These are phyloP conservation scores for Penicillium sp. DNA, from an alignment of 2,329 filamentous ascomycete genomes.

Conservation along the genomic window DNA sequence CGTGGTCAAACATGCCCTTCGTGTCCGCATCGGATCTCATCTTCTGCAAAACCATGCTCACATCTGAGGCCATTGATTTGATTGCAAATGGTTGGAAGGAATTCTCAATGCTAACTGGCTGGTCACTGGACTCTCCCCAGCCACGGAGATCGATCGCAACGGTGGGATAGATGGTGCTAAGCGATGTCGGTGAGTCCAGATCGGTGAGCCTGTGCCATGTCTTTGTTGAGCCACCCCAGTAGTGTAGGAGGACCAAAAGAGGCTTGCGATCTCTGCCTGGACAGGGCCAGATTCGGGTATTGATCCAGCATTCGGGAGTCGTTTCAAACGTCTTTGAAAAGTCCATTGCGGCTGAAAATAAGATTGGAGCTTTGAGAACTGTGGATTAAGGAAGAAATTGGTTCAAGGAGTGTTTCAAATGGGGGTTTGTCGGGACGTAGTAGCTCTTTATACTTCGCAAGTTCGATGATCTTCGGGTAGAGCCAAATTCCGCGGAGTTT, in stretches of 20 bases:
- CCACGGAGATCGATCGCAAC: constrained; percentile 37
- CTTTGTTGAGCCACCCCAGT: constrained; percentile 39
- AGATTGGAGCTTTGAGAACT: no score
- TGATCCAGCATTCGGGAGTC: background rate
- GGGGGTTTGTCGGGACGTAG: no score
- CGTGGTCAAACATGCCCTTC: constrained; percentile 21
- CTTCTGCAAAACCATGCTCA: constrained; percentile 8
- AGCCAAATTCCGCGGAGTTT: background rate
- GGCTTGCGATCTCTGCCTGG: constrained; percentile 5
- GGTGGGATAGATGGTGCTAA: constrained; percentile 20
- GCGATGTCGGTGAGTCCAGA: constrained; percentile 11
- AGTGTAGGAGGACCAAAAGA: constrained; percentile 38
- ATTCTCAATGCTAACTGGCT: background rate
- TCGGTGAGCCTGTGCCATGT: constrained; percentile 33
- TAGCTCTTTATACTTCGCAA: no score
- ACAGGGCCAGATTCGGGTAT: background rate
- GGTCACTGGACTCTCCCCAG: constrained; percentile 36
- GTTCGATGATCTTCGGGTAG: no score
- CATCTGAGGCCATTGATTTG: constrained; percentile 19
- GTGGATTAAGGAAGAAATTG: no score
- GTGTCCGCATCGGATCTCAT: constrained; percentile 17
- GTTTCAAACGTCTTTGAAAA: background rate
- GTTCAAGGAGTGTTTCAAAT: no score
- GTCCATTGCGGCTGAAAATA: background rate
- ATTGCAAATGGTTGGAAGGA: constrained; percentile 26